Base-by-base conservation (phyloP, 805 yeast species). In the Candida nanaspora region DNA sequence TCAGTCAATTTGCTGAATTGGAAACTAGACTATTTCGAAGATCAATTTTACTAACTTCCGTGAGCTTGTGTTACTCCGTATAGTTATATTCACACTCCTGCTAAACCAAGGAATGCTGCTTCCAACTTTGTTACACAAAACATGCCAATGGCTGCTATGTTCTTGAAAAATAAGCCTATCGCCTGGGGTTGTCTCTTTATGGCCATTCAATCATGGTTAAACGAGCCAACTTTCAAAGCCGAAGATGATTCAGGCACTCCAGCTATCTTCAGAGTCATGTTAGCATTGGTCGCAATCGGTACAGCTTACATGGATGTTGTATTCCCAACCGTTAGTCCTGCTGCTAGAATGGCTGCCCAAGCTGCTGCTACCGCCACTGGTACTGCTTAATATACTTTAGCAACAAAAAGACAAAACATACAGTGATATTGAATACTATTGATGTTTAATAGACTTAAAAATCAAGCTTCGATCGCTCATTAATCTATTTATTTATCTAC, bases 121-220 rank as follows among this genome's bases (percentile, higher is more conserved):
- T 56, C 76, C 3, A 60, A 63, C 32, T 64, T 71, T 62, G 63
- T 73, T 22, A 58, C 78, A 6, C 78, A 74, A 50, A 68, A 77
- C 35, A 59, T 76, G 44, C 82, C 82, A 33, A 72, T 76, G 78
- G 79, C 76, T 2, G 81, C 81, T 35, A 76, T 76, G 82, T 75
- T 76, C 54, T 61, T 76, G 70, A 63, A 69, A 50, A 74, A 75
- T 56, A 76, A 72, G 52, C 59, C 76, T 46, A 56, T 76, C 49
- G 65, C 80, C 11, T 76, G 81, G 81, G 63, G 79, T 3, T 57
- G 78, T 20, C 51, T 73, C 21, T 74, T 76, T 51, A 56, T 76
- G 46, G 70, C 79, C 5, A 51, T 76, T 19, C 82, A 76, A 57
- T 41, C 72, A 1, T 75, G 57, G 47, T 62, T 76, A 52, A 70